Conservation (phyloP, 345 rosid genomes). For the Noccaea bulbosa region DNA sequence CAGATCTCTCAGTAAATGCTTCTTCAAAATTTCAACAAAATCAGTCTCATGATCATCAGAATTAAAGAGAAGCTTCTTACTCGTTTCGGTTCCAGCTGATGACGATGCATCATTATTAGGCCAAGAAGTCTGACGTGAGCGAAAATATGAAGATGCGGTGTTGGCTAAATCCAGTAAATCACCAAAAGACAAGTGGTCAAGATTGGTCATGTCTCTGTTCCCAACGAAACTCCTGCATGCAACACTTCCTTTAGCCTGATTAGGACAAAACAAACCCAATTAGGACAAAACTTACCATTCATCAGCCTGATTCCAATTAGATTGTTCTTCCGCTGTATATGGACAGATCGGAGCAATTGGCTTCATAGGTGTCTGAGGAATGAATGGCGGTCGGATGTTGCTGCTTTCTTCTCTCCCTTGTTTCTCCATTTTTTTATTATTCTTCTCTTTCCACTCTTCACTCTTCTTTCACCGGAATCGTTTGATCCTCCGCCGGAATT, state of each 20-base stretch:
- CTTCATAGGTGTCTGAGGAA: slow-evolving; percentile 55
- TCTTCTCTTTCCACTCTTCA: slow-evolving; percentile 9
- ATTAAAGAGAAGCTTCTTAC: neutral
- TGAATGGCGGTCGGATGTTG: slow-evolving; percentile 48
- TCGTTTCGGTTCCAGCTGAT: too few relatives aligned
- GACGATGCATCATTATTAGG: too few relatives aligned
- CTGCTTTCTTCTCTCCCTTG: slow-evolving; percentile 38
- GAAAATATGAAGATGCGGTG: slow-evolving; percentile 45
- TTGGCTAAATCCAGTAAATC: slow-evolving; percentile 64
- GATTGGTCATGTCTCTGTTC: slow-evolving; percentile 17
- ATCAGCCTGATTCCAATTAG: slow-evolving; percentile 36
- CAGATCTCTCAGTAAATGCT: neutral
- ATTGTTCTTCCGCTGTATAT: neutral
- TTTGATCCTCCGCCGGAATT: neutral
- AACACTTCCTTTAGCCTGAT: slow-evolving; percentile 19
- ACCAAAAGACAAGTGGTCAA: slow-evolving; percentile 45
- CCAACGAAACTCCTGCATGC: slow-evolving; percentile 38
- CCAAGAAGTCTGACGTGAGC: neutral
- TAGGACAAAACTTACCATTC: slow-evolving; percentile 34
- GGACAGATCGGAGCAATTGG: slow-evolving; percentile 44
- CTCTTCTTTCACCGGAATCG: slow-evolving; percentile 15
- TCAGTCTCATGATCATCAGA: neutral
- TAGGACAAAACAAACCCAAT: neutral
- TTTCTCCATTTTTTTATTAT: slow-evolving; percentile 29
- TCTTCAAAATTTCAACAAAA: neutral